These are phyloP conservation scores for Eucalyptus tenuipes DNA, from an alignment of 345 rosid species.

Conservation along the genomic window DNA sequence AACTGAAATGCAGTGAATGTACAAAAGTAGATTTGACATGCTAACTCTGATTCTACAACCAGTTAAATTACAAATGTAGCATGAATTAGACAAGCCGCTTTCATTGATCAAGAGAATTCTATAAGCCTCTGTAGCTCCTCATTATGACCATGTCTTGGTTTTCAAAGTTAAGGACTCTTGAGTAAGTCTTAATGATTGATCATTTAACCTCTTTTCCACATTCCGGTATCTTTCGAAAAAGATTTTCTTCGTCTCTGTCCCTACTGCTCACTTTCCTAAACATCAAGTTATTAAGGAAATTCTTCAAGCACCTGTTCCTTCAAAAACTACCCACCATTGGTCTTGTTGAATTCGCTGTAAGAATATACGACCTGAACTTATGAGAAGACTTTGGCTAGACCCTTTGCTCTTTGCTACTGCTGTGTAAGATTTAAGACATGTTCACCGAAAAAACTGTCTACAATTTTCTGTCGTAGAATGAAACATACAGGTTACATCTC, in stretches of 20 bases:
- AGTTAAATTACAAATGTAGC: background rate
- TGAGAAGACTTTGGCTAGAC: background rate
- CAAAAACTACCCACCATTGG: background rate
- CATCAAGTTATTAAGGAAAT: background rate
- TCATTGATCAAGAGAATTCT: background rate
- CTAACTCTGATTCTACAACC: background rate
- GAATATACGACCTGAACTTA: background rate
- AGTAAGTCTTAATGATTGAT: background rate
- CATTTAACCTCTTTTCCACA: background rate
- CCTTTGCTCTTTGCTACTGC: background rate
- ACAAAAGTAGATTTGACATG: background rate
- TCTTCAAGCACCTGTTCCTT: background rate
- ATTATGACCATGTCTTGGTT: background rate
- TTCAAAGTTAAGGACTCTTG: background rate
- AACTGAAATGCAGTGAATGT: background rate
- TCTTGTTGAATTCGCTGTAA: background rate
- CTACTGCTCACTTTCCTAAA: background rate
- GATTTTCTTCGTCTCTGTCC: background rate
- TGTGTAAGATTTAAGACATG: background rate
- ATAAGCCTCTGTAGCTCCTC: background rate
- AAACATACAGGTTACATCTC: background rate
- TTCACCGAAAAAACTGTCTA: background rate
- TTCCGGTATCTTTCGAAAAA: background rate
- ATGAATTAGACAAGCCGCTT: background rate
- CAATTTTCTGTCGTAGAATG: background rate